Evolutionary conservation across 257 asterid species (phyloP).

Genomic region (Leonotis leonurus): DNA sequence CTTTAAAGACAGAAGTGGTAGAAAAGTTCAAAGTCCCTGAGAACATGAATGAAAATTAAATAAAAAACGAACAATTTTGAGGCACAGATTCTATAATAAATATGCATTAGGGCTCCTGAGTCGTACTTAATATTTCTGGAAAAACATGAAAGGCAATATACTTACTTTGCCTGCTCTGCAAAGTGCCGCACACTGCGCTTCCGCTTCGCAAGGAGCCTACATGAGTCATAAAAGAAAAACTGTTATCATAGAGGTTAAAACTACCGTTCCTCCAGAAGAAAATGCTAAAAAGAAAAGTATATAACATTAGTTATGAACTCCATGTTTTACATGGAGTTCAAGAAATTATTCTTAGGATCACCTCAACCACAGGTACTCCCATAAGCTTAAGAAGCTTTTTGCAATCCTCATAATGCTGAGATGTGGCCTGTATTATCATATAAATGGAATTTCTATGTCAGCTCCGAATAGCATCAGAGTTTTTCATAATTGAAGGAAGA

Average conservation of each 20-base stretch:
- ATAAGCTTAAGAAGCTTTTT: conserved; percentile 80
- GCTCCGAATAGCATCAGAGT: conserved; percentile 6
- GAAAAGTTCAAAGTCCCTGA: neutral
- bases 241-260: neutral
- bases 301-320: conserved; percentile 1
- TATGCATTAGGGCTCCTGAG: neutral
- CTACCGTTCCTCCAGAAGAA: conserved; percentile 9
- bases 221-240: conserved; percentile 12
- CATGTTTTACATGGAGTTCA: too few species aligned
- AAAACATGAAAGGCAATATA: conserved; percentile 6
- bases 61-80: neutral
- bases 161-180: conserved; percentile 71
- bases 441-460: neutral
- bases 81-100: neutral
- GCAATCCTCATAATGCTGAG: conserved; percentile 90
- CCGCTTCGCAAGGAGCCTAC: conserved; percentile 98
- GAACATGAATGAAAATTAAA: neutral
- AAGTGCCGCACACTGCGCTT: conserved; percentile 90
- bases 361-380: conserved; percentile 99
- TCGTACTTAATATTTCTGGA: neutral
- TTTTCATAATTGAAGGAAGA: neutral
- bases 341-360: conserved; percentile 19
- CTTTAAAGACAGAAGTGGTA: neutral
- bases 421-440: conserved; percentile 53
- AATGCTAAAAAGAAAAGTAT: neutral